Evolutionary conservation across 2,329 filamentous ascomycete genomes (phyloP).

Genomic region (Coniella vitis): DNA sequence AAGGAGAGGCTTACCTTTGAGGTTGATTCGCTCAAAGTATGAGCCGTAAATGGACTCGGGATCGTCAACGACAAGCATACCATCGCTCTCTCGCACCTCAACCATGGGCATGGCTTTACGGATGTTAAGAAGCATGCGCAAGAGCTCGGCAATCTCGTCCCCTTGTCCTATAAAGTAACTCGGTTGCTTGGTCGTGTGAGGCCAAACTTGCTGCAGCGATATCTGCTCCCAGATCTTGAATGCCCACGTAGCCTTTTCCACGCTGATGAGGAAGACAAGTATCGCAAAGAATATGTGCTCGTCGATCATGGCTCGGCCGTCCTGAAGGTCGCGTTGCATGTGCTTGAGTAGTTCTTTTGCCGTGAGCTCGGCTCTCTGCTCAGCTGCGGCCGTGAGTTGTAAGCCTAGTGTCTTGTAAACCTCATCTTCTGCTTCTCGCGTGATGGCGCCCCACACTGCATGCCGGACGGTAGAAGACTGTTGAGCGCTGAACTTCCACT

Average conservation of each 20-base stretch:
- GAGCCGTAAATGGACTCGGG: slow-evolving; percentile 37
- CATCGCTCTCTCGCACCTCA: slow-evolving; percentile 34
- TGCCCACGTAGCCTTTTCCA: slow-evolving; percentile 63
- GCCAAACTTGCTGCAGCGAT: slow-evolving; percentile 49
- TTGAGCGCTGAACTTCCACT: slow-evolving; percentile 51
- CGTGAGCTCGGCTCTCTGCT: slow-evolving; percentile 54
- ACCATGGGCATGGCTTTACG: slow-evolving; percentile 53
- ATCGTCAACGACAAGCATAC: slow-evolving; percentile 41
- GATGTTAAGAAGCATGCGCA: slow-evolving; percentile 57
- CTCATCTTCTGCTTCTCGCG: slow-evolving; percentile 47
- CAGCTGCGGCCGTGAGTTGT: slow-evolving; percentile 58
- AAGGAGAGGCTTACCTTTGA: slow-evolving; percentile 45
- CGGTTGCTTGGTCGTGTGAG: slow-evolving; percentile 48
- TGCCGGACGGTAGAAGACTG: slow-evolving; percentile 30
- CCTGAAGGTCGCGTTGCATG: slow-evolving; percentile 55
- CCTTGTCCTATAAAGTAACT: slow-evolving; percentile 52
- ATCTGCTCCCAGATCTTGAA: slow-evolving; percentile 63
- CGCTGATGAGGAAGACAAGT: slow-evolving; percentile 56
- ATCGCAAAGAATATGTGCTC: slow-evolving; percentile 57
- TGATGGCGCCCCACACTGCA: slow-evolving; percentile 38
- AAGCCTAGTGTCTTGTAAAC: slow-evolving; percentile 56
- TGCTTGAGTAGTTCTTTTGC: slow-evolving; percentile 52
- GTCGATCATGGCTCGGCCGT: slow-evolving; percentile 52
- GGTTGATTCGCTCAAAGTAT: slow-evolving; percentile 50
- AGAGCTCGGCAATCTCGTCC: slow-evolving; percentile 48